Evolutionary conservation across 495 filamentous ascomycete genomes (phyloP).

Genomic region (Penicillium angulare): DNA sequence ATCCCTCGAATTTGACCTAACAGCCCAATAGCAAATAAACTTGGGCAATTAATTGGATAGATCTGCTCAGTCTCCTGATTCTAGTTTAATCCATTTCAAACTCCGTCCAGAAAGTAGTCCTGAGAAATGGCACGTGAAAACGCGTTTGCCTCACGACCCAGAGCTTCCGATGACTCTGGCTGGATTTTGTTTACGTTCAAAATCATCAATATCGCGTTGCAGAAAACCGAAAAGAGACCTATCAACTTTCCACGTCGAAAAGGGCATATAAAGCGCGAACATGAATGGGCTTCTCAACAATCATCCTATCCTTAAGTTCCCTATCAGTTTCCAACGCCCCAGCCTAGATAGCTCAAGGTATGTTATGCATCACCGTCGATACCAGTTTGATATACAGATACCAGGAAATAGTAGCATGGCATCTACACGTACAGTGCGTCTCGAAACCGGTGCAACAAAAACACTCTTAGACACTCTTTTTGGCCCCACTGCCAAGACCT

Average conservation of each 20-base stretch:
- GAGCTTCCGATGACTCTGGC: constrained; percentile 2
- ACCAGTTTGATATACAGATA: constrained; percentile 3
- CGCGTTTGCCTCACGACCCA: constrained; percentile 5
- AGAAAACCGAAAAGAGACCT: constrained; percentile 7
- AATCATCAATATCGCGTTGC: constrained; percentile 7
- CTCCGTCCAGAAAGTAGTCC: constrained; percentile 1
- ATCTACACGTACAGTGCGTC: not conserved
- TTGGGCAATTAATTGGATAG: constrained; percentile 6
- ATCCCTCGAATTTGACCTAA: no score
- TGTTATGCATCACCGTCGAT: constrained; percentile 1
- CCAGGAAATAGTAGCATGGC: constrained; percentile 6
- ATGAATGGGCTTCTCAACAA: constrained; percentile 2
- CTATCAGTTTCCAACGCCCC: constrained; percentile 1
- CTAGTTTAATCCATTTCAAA: constrained; percentile 2
- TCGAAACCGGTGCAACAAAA: no score
- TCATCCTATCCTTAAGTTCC: constrained; percentile 2
- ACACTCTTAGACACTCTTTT: no score
- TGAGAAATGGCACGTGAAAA: constrained; percentile 9
- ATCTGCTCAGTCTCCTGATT: constrained; percentile 2
- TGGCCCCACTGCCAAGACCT: no score
- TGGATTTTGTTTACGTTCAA: constrained; percentile 9
- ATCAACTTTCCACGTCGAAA: constrained; percentile 10
- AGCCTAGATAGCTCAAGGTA: constrained; percentile 7
- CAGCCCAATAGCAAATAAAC: not conserved
- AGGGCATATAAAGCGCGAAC: constrained; percentile 9